These are phyloP conservation scores for Penicillium paneum DNA, from an alignment of 2,329 filamentous ascomycete species.

Conservation along the genomic window DNA sequence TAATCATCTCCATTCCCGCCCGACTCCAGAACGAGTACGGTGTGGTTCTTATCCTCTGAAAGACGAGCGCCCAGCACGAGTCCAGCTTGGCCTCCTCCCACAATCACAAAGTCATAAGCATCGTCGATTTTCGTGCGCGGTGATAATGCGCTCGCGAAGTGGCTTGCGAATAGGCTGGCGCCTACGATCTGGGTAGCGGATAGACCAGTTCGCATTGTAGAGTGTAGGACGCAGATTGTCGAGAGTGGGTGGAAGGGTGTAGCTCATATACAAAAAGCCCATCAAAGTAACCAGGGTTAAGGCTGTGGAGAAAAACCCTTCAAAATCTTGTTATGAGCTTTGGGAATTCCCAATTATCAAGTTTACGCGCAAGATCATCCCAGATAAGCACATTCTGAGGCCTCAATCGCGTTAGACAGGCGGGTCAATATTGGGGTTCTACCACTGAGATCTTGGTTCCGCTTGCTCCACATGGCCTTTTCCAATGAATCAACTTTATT, in stretches of 20 bases:
- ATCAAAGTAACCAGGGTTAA: background rate
- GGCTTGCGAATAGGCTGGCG: background rate
- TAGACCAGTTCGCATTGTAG: background rate
- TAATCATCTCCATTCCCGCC: constrained; percentile 34
- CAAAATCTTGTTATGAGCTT: background rate
- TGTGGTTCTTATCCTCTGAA: constrained; percentile 42
- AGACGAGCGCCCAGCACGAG: constrained; percentile 46
- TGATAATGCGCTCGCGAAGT: constrained; percentile 20
- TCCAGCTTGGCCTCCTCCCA: constrained; percentile 56
- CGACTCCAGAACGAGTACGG: constrained; percentile 34
- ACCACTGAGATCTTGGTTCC: constrained; percentile 1
- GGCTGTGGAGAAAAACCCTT: background rate
- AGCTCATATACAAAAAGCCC: background rate
- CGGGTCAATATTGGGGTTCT: background rate
- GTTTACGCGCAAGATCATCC: constrained; percentile 4
- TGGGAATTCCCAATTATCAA: background rate
- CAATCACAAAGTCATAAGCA: constrained; percentile 41
- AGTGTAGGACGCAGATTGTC: background rate
- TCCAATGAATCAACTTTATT: background rate
- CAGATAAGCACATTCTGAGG: constrained; percentile 1
- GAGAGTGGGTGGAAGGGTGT: background rate
- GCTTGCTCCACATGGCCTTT: background rate
- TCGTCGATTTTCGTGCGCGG: constrained; percentile 28
- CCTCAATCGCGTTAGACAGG: background rate
- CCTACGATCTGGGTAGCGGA: background rate